phyloP scores from a whole-genome alignment of 1,284 basidiomycete genomes.

The Cryptococcus jaspeensis region DNA sequence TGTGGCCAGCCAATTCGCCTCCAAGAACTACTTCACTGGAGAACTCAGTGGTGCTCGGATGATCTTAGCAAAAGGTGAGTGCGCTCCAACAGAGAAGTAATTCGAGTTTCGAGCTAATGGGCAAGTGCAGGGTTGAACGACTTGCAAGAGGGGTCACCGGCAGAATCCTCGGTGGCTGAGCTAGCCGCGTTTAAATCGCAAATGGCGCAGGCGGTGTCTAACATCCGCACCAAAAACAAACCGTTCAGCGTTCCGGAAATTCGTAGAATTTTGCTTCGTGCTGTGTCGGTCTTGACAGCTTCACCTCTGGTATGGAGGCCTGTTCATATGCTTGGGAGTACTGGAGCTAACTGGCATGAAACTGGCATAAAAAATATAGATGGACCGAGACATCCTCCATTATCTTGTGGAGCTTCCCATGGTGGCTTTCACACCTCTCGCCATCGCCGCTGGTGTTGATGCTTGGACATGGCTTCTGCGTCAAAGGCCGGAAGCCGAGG shows the following conservation, averaged over 20 bases:
- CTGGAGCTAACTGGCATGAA: background rate
- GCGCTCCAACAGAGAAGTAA: background rate
- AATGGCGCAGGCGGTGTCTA: slow-evolving; percentile 65
- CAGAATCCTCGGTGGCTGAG: slow-evolving; percentile 60
- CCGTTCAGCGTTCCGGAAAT: slow-evolving; percentile 74
- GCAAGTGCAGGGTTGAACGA: slow-evolving; percentile 53
- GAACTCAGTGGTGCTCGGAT: slow-evolving; percentile 79
- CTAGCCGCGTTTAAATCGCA: slow-evolving; percentile 67
- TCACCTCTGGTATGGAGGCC: slow-evolving; percentile 59
- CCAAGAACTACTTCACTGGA: slow-evolving; percentile 80
- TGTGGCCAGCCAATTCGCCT: slow-evolving; percentile 74
- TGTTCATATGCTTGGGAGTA: background rate
- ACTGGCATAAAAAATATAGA: no score
- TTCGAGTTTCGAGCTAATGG: slow-evolving; percentile 30
- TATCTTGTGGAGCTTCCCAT: slow-evolving; percentile 87
- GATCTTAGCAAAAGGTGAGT: slow-evolving; percentile 52
- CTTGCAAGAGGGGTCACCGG: slow-evolving; percentile 64
- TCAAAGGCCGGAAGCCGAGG: slow-evolving; percentile 72
- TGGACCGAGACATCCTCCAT: slow-evolving; percentile 82
- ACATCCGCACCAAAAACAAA: slow-evolving; percentile 69
- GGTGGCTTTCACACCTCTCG: slow-evolving; percentile 80
- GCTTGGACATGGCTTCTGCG: slow-evolving; percentile 97
- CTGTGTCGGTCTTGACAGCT: slow-evolving; percentile 74
- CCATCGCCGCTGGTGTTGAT: slow-evolving; percentile 83
- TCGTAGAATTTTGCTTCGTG: slow-evolving; percentile 81